Evolutionary conservation across 257 asterid genomes (phyloP).

Genomic region (Nyctanthes arbortristis): DNA sequence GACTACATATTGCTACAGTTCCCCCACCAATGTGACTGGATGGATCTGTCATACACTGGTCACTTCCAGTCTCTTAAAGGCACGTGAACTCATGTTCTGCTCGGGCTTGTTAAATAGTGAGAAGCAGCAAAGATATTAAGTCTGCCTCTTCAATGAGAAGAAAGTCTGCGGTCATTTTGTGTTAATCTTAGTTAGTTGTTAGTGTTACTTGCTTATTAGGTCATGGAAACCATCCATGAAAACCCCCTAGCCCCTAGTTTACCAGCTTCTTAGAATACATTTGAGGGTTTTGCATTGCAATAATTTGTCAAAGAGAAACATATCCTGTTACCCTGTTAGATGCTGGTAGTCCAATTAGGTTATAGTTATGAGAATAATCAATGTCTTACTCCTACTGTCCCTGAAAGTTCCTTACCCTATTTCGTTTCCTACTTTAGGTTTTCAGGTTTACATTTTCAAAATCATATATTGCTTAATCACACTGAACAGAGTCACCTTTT

Average conservation of each 20-base stretch:
- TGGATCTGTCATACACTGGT: conserved; percentile 97
- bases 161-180: not conserved
- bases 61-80: conserved; percentile 96
- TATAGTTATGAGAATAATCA: not conserved
- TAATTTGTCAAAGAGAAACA: not conserved
- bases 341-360: conserved; percentile 12
- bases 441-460: conserved; percentile 7
- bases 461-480: conserved; percentile 12
- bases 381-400: not conserved
- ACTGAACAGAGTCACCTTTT: conserved; percentile 10
- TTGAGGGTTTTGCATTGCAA: not conserved
- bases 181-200: conserved; percentile 4
- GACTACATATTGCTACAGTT: conserved; percentile 88
- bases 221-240: not conserved
- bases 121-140: not conserved
- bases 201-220: conserved; percentile 8
- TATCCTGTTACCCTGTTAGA: not conserved
- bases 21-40: conserved; percentile 96
- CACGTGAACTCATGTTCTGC: conserved; percentile 50
- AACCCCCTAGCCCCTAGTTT: not conserved
- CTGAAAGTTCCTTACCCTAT: not conserved
- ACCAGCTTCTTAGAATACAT: conserved; percentile 4
- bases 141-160: not conserved
- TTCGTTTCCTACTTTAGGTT: conserved; percentile 4
- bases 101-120: conserved; percentile 29